Evolutionary conservation across 2,329 filamentous ascomycete species (phyloP), one percentile per base, ranked within the genome.

Genomic region (Mariannaea elegans): DNA sequence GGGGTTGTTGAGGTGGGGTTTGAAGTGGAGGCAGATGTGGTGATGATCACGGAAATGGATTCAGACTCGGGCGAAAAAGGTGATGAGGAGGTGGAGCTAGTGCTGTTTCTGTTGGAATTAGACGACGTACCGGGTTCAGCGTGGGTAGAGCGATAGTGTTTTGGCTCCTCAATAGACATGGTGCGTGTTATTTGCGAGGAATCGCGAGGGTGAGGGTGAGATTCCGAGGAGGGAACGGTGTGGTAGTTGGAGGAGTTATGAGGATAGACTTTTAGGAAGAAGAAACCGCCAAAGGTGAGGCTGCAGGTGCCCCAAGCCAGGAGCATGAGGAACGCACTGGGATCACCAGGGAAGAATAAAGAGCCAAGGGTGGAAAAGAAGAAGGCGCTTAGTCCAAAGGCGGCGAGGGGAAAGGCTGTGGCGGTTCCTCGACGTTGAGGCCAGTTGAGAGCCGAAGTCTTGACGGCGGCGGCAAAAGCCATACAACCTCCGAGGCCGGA

Each of bases 301-400:
- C 84, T 78, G 61, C 89, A 91, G 1, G 94, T 97, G 14, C 93
- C 94, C 63, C 87, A 82, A 3, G 93, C 88, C 38, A 99, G 82
- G 24, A 98, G 80, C 64, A 94, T 81, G 57, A 99, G 82, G 68
- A 97, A 94, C 36, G 86, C 85, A 55, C 90, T 90, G 1, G 93
- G 95, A 70, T 96, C 88, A 36, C 93, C 92, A 2, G 92, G 91
- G 72, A 97, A 94, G 38, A 92, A 80, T 45, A 96, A 73, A 16
- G 87, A 87, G 19, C 93, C 92, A 31, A 96, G 78, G 2, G 89
- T 83, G 1, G 95, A 94, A 79, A 97, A 99, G 81, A 98, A 97
- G 78, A 99, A 95, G 54, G 95, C 95, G 74, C 94, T 97, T 57
- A 99, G 80, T 3, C 95, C 95, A 73, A 98, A 98, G 3, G 92